A percentile compares a stretch with the other conserved stretches of the same genome.
These are phyloP conservation scores for Pseudocercospora cruenta DNA, from an alignment of 2,329 filamentous ascomycete genomes.

Conservation along the genomic window DNA sequence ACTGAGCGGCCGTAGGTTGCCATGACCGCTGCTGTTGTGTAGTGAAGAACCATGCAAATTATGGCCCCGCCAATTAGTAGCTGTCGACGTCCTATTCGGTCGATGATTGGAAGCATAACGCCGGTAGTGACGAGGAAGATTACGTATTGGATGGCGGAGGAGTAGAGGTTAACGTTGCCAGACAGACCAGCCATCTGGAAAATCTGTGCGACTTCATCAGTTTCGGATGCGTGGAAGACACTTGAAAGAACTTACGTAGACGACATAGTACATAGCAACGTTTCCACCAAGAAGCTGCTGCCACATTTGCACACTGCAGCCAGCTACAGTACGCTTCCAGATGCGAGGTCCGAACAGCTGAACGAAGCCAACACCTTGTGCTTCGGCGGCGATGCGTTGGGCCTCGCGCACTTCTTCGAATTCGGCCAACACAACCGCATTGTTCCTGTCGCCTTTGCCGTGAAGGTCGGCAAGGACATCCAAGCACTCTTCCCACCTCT, in stretches of 20 bases:
- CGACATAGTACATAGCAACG: conserved; percentile 52
- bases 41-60: conserved; percentile 50
- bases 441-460: conserved; percentile 46
- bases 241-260: conserved; percentile 49
- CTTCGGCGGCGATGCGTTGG: conserved; percentile 45
- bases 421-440: conserved; percentile 52
- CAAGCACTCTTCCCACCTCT: conserved; percentile 50
- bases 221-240: neutral
- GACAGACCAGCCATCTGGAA: conserved; percentile 62
- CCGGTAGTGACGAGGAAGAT: conserved; percentile 47
- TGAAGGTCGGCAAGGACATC: conserved; percentile 49
- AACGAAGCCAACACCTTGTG: conserved; percentile 44
- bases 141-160: conserved; percentile 46
- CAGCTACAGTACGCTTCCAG: conserved; percentile 61
- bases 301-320: conserved; percentile 61
- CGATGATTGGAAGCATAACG: conserved; percentile 45
- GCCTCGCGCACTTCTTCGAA: conserved; percentile 50
- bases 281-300: conserved; percentile 51
- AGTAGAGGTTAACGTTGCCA: conserved; percentile 53
- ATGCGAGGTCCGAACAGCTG: conserved; percentile 54
- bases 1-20: conserved; percentile 48
- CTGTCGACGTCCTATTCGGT: conserved; percentile 43
- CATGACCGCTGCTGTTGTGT: conserved; percentile 52
- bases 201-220: neutral
- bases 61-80: conserved; percentile 48